phyloP scores from a whole-genome alignment of 2,329 filamentous ascomycete genomes.

The Aspergillus sp. region DNA sequence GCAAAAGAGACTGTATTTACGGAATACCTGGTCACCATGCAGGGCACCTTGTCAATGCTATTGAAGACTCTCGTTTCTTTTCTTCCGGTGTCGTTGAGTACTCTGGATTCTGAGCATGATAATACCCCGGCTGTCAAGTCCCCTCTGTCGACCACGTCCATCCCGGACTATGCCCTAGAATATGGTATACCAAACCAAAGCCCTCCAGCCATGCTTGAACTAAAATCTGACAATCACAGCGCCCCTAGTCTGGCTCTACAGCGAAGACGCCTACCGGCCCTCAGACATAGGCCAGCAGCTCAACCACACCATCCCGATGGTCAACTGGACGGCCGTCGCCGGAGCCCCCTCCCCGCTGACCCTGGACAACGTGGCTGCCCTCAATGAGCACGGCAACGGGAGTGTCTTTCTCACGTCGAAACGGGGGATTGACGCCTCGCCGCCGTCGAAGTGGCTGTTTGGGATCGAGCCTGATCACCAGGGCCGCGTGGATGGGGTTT shows the following conservation, averaged over 20 bases:
- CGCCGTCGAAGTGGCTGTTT: conserved; percentile 40
- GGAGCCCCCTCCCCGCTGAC: conserved; percentile 35
- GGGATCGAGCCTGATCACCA: conserved; percentile 47
- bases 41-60: too few relatives aligned
- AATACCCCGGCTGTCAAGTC: too few relatives aligned
- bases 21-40: too few relatives aligned
- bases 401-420: conserved; percentile 44
- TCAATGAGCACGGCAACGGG: conserved; percentile 40
- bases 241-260: conserved; percentile 45
- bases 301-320: conserved; percentile 38
- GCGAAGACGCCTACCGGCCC: conserved; percentile 42
- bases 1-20: too few relatives aligned
- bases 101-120: too few relatives aligned
- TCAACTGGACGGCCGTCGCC: conserved; percentile 35
- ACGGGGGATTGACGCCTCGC: conserved; percentile 37
- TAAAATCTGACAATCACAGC: conserved; percentile 26
- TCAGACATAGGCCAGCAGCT: conserved; percentile 43
- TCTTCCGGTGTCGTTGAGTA: not conserved
- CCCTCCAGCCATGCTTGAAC: not conserved
- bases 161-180: conserved; percentile 39
- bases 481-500: conserved; percentile 43
- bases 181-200: conserved; percentile 31
- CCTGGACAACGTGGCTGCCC: conserved; percentile 41
- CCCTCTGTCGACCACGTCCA: conserved; percentile 6
- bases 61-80: not conserved